These are phyloP conservation scores for Eucalyptus curtisii DNA, from an alignment of 345 rosid genomes.

Conservation along the genomic window DNA sequence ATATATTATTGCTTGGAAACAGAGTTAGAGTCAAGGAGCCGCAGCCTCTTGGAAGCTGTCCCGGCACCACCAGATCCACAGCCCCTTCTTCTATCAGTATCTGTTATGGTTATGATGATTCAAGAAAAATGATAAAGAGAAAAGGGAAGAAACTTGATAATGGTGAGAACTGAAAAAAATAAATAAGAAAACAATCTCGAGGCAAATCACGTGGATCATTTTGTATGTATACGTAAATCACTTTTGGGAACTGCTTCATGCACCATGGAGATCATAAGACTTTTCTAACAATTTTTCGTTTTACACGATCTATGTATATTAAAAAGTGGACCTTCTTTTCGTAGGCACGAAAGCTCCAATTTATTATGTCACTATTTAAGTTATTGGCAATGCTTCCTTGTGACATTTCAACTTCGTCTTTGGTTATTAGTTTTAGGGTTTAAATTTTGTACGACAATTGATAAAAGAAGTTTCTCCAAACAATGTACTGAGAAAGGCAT, in stretches of 20 bases:
- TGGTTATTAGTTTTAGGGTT: background rate
- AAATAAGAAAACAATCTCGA: background rate
- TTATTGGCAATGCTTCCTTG: background rate
- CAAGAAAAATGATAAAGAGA: background rate
- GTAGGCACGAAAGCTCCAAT: background rate
- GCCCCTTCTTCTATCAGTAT: slow-evolving; percentile 56
- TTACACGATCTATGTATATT: background rate
- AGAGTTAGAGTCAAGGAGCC: slow-evolving; percentile 33
- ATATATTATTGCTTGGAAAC: slow-evolving; percentile 10
- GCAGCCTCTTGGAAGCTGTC: slow-evolving; percentile 58
- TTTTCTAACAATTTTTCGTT: no score
- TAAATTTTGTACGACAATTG: background rate
- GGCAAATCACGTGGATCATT: background rate
- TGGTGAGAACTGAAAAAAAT: background rate
- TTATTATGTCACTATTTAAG: background rate
- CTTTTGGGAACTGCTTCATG: background rate
- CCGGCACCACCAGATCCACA: slow-evolving; percentile 44
- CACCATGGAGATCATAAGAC: background rate
- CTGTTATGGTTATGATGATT: background rate
- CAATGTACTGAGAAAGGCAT: background rate
- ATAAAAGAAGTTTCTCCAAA: background rate
- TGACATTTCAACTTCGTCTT: background rate
- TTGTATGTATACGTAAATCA: background rate
- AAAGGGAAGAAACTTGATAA: background rate
- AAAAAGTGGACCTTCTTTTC: background rate